Evolutionary conservation across 768 basidiomycete genomes (phyloP), one percentile per base, ranked within the genome.

Genomic region (Leccinum barrowsii): DNA sequence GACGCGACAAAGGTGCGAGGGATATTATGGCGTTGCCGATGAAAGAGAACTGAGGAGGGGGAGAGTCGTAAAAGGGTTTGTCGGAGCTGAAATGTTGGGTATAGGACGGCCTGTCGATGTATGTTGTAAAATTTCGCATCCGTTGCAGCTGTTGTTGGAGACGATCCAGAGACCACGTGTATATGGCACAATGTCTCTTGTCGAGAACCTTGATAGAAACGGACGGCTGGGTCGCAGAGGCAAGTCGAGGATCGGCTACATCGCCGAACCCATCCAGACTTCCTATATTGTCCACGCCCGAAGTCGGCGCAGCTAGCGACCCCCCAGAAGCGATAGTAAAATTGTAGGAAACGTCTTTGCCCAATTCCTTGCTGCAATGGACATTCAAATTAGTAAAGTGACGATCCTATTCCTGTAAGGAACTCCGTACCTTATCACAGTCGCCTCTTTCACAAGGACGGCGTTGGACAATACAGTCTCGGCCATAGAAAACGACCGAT

Each of bases 21-120:
- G 92, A 90, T 55, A 95, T 78, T 30, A 90, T 74, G 1, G 91
- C 89, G 65, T 91, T 89, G 57, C 95, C 97, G 56, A 99, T 86
- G 72, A 95, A 96, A 7, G 94, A 96, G 71, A 90, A 95, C 63
- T 89, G 86, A 7, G 93, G 90, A 2, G 92, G 85, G 3, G 91
- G 89, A 35, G 82, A 82, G 69, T 96, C 89, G 73, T 90, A 94
- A 77, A 98, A 99, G 2, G 92, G 89, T 74, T 93, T 93, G 63
- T 94, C 89, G 13, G 88, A 87, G 30, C 92, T 91, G 76, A 98
- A 97, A 73, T 98, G 96, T 62, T 88, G 89, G 10, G 92, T 90
- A 73, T 95, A 96, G 4, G 89, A 91, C 7, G 96, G 97, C 49
- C 90, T 86, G 72, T 94, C 91, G 62, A 94, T 89, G 69, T 94